A percentile compares a stretch with the other conserved stretches of the same genome.
Evolutionary conservation across 129 eudicot genomes (phyloP).

Genomic region (Silybum marianum): DNA sequence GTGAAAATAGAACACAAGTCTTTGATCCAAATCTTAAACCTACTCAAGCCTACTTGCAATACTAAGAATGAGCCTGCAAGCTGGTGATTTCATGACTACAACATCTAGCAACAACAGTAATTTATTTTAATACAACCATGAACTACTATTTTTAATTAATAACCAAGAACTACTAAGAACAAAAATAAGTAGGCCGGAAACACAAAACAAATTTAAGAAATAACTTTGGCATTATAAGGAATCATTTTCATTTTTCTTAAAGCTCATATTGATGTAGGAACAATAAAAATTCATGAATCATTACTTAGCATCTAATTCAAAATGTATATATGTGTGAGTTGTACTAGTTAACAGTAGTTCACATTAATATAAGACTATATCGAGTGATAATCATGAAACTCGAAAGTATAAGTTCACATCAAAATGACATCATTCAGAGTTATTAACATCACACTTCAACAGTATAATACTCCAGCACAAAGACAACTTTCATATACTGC

Average conservation of each 20-base stretch:
- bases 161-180: conserved; percentile 11
- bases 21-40: conserved; percentile 14
- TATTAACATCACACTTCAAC: neutral
- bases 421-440: neutral
- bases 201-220: neutral
- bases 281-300: neutral
- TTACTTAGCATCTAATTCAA: neutral
- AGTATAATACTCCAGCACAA: neutral
- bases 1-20: neutral
- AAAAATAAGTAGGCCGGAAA: neutral
- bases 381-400: neutral
- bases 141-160: neutral
- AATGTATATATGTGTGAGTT: neutral
- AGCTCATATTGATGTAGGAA: neutral
- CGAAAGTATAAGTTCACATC: neutral
- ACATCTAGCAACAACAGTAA: neutral
- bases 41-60: conserved; percentile 8
- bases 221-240: neutral
- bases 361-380: neutral
- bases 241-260: conserved; percentile 3
- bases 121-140: neutral
- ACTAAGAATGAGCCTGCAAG: conserved; percentile 6
- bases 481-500: neutral
- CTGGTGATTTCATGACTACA: neutral
- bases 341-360: neutral